Percentiles rank a stretch among this genome's conserved stretches.
These are phyloP conservation scores for Ogataea trehaloabstinens DNA, from an alignment of 805 yeast genomes.

Conservation along the genomic window DNA sequence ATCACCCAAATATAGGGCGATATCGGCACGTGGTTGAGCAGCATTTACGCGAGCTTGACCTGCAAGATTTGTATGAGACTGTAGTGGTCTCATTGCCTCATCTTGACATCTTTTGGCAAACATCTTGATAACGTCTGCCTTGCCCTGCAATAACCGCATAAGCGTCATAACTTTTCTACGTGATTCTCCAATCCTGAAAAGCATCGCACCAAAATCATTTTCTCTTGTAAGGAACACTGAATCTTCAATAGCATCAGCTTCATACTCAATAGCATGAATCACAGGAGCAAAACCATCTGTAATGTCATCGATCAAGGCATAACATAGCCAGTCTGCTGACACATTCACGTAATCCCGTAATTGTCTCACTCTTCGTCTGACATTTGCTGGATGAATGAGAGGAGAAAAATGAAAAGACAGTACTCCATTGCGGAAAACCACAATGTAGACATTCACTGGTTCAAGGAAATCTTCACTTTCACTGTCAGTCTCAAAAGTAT, in stretches of 20 bases:
- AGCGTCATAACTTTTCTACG: conserved; percentile 90
- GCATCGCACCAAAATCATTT: conserved; percentile 71
- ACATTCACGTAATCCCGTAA: conserved; percentile 75
- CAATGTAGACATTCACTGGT: conserved; percentile 73
- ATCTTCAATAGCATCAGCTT: conserved; percentile 80
- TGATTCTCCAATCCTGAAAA: conserved; percentile 81
- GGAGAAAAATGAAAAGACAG: conserved; percentile 71
- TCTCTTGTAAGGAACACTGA: conserved; percentile 80
- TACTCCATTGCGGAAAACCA: conserved; percentile 67
- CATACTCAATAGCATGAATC: conserved; percentile 71
- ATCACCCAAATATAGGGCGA: conserved; percentile 90
- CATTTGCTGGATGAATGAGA: conserved; percentile 67
- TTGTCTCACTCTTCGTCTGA: conserved; percentile 79
- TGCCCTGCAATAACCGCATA: conserved; percentile 85
- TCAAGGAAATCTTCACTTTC: conserved; percentile 82
- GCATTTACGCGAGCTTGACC: conserved; percentile 11
- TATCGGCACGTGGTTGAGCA: conserved; percentile 80
- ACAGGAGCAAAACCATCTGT: conserved; percentile 85
- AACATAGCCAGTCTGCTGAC: conserved; percentile 79
- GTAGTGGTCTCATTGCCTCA: conserved; percentile 36
- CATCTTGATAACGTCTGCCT: conserved; percentile 95
- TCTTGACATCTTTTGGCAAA: conserved; percentile 94
- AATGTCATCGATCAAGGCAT: conserved; percentile 79
- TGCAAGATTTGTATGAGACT: conserved; percentile 16
- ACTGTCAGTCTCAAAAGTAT: conserved; percentile 84